Percentiles rank a stretch among this genome's conserved stretches.
phyloP scores from a whole-genome alignment of 192 early-diverging fungal species.

The Entrophospora sp. region DNA sequence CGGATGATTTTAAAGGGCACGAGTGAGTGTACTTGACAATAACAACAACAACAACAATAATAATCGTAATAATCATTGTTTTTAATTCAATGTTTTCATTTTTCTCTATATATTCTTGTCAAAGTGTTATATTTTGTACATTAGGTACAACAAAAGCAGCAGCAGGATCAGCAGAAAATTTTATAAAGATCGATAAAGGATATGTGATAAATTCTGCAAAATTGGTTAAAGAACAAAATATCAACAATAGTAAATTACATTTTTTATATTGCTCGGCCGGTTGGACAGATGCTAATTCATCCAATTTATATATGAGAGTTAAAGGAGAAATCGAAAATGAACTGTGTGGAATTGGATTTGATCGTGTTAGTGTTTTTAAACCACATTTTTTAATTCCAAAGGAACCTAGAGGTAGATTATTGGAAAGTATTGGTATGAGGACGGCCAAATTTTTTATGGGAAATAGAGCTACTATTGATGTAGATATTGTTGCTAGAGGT shows the following conservation, averaged over 20 bases:
- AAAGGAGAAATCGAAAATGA: constrained; percentile 73
- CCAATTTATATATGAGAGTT: constrained; percentile 59
- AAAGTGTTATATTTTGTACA: constrained; percentile 60
- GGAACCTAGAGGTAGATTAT: constrained; percentile 22
- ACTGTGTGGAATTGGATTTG: constrained; percentile 52
- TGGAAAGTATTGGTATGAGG: not conserved
- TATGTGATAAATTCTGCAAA: constrained; percentile 64
- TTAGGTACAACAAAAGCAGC: constrained; percentile 62
- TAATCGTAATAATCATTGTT: too few relatives aligned
- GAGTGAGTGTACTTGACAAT: too few relatives aligned
- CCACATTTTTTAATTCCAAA: constrained; percentile 44
- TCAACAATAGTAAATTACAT: constrained; percentile 36
- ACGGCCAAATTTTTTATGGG: not conserved
- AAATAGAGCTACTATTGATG: not conserved
- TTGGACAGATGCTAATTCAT: constrained; percentile 48
- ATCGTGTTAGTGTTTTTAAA: constrained; percentile 53
- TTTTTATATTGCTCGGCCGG: constrained; percentile 41
- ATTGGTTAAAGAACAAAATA: constrained; percentile 43
- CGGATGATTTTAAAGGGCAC: constrained; percentile 32
- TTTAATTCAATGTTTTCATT: too few relatives aligned
- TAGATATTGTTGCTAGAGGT: not conserved
- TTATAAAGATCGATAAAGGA: constrained; percentile 70
- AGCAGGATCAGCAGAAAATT: constrained; percentile 56
- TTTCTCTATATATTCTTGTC: constrained; percentile 12
- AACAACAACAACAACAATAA: too few relatives aligned